Percentiles rank a stretch among this genome's conserved stretches.
phyloP scores from a whole-genome alignment of 345 rosid species.

The Bruguiera sexangula region DNA sequence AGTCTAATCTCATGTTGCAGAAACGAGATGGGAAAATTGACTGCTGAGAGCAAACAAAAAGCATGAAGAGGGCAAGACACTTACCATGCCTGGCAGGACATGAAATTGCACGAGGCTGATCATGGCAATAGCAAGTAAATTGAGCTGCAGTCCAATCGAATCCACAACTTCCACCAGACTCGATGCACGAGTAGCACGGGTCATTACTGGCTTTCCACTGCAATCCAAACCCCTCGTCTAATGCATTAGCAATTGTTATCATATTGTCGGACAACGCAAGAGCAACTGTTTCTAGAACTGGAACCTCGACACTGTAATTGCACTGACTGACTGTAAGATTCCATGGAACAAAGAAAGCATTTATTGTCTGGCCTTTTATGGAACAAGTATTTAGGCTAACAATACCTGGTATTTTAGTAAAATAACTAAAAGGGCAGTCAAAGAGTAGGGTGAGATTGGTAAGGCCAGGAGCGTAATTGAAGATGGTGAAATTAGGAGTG shows the following conservation, averaged over 20 bases:
- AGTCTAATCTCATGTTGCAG: too few relatives aligned
- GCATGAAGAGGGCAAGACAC: background rate
- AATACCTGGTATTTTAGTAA: background rate
- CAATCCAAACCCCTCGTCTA: constrained; percentile 24
- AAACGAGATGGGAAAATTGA: too few relatives aligned
- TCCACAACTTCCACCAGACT: constrained; percentile 17
- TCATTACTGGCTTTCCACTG: constrained; percentile 3
- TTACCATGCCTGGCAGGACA: constrained; percentile 20
- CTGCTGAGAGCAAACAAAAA: background rate
- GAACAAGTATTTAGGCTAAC: background rate
- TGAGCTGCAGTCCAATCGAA: background rate
- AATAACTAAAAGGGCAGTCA: background rate
- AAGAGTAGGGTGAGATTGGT: constrained; percentile 14
- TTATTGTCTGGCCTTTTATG: background rate
- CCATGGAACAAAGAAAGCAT: background rate
- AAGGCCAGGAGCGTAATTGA: background rate
- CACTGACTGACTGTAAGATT: background rate
- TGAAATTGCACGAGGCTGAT: constrained; percentile 10
- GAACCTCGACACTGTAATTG: constrained; percentile 13
- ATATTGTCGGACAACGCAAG: background rate
- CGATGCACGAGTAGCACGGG: constrained; percentile 7
- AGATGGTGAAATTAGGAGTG: constrained; percentile 7
- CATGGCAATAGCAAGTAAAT: constrained; percentile 26
- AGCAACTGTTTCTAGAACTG: constrained; percentile 13
- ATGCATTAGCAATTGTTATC: background rate